Evolutionary conservation across 192 early-diverging fungal genomes (phyloP).

Genomic region (Mortierella hygrophila): DNA sequence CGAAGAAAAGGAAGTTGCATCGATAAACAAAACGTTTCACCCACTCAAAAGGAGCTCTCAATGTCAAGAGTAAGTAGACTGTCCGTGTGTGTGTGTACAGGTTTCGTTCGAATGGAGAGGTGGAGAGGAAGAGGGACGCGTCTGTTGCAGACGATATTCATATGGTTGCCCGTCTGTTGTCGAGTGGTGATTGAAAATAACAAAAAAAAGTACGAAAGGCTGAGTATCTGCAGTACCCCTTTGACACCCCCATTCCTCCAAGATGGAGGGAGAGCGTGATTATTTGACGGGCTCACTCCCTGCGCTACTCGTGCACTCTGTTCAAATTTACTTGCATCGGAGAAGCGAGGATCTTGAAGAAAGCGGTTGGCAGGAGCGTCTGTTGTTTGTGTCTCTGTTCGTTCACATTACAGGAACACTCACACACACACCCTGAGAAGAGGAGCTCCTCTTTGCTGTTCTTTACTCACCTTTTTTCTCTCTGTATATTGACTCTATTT

Average conservation of each 20-base stretch:
- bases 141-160: background rate
- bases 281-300: constrained; percentile 2
- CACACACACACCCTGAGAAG: background rate
- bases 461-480: background rate
- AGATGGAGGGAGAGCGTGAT: background rate
- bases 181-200: background rate
- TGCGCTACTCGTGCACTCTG: background rate
- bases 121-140: background rate
- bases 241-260: background rate
- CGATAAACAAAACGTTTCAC: background rate
- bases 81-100: background rate
- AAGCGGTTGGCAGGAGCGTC: constrained; percentile 1
- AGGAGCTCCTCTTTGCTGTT: background rate
- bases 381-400: background rate
- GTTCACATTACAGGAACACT: background rate
- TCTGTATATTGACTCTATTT: background rate
- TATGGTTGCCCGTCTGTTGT: background rate
- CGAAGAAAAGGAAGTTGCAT: background rate
- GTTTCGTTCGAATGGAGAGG: background rate
- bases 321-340: background rate
- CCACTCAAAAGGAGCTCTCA: background rate
- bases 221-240: background rate
- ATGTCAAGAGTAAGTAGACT: background rate
- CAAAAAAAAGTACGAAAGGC: background rate
- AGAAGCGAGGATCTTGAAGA: background rate